Evolutionary conservation across 2,329 filamentous ascomycete genomes (phyloP).

Genomic region (Aspergillus sp.): DNA sequence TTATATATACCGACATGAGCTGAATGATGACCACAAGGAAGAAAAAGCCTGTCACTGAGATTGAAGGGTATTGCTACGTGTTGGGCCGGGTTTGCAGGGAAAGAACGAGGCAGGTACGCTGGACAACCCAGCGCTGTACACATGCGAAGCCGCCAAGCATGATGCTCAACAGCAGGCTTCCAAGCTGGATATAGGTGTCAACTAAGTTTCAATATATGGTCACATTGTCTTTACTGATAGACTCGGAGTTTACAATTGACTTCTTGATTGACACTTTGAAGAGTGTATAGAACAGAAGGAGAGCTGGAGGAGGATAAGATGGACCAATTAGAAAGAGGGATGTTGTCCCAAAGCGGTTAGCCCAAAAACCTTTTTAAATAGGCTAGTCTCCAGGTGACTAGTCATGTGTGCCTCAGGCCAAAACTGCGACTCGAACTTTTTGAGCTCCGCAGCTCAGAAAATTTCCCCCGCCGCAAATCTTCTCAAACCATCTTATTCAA

Average conservation of each 20-base stretch:
- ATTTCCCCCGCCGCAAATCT: constrained; percentile 18
- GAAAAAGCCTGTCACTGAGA: not conserved
- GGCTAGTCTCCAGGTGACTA: constrained; percentile 2
- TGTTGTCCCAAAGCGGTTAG: constrained; percentile 3
- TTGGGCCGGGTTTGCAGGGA: not conserved
- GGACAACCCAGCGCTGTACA: not conserved
- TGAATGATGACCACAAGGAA: not conserved
- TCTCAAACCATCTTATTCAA: not conserved
- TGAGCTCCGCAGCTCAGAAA: constrained; percentile 22
- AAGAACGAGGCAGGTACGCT: constrained; percentile 6
- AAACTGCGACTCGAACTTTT: constrained; percentile 7
- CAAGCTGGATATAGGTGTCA: not conserved
- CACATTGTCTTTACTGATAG: not conserved
- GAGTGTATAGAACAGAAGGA: not conserved
- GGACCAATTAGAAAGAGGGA: constrained; percentile 4
- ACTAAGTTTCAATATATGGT: not conserved
- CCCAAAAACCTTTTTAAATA: not conserved
- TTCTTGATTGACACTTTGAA: not conserved
- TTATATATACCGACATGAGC: not conserved
- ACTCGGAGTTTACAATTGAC: too few species aligned
- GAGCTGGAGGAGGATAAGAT: not conserved
- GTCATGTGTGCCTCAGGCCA: constrained; percentile 11
- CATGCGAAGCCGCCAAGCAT: not conserved
- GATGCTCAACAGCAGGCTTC: not conserved
- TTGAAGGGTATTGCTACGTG: not conserved